Base-by-base conservation (phyloP, 306 rosid genomes). In the Phaseolus lunatus region DNA sequence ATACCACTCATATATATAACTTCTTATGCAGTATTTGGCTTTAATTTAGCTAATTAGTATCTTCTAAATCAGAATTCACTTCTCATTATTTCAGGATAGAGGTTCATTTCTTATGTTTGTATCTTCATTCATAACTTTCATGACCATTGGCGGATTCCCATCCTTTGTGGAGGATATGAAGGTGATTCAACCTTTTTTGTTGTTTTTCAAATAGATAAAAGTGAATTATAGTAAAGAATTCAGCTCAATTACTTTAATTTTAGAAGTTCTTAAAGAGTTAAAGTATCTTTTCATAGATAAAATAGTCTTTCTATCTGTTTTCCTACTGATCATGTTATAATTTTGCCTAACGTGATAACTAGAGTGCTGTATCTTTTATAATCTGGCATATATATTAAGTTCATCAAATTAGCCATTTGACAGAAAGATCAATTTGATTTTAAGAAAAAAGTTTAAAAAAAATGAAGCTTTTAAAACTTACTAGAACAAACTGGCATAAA, bases 81-180 rank as follows among this genome's bases (percentile, higher is more conserved):
- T 11, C 24, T 26, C 53, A 14, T 58, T 27, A 45, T 80, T 83
- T 73, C 87, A 92, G 94, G 94, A 85, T 23, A 85, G 97, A 71
- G 91, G 90, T 16, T 79, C 89, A 33, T 70, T 89, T 88, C 87
- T 93, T 7, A 76, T 81, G 75, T 92, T 90, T 77, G 84, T 87
- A 4, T 84, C 80, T 19, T 48, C 94, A n/a, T 93, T 93, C 80
- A 35, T 93, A 1, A 93, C 94, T 58, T 93, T 93, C 85, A 93
- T 93, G 97, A 85, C 90, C 44, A 89, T 93, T 22, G 96, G 96
- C 29, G 97, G 96, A 61, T 92, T 92, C 77, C 94, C 94, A 71
- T 92, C 97, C 39, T 92, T 87, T 82, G 96, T 93, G 14, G 96
- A 93, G 52, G 97, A 90, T 67, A 87, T 90, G 96, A 88, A 92